Conservation (phyloP, 75 land plant species). For the Ceratopteris richardii region DNA sequence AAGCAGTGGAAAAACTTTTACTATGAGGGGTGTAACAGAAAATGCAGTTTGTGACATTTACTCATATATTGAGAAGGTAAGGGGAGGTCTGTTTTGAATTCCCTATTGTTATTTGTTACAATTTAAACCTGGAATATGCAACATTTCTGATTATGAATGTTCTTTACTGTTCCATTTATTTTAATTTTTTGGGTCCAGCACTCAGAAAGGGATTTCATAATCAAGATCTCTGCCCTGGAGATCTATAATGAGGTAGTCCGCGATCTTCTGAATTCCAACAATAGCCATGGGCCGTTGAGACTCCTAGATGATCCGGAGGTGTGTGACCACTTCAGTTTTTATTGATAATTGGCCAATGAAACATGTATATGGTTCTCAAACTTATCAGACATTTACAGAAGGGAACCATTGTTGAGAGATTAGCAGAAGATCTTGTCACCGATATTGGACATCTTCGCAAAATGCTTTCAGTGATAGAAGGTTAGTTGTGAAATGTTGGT, state of each 20-base stretch:
- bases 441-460: conserved; percentile 61
- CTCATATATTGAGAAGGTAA: conserved; percentile 62
- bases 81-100: not conserved
- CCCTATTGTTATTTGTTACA: not conserved
- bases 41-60: conserved; percentile 66
- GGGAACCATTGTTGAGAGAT: conserved; percentile 81
- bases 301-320: conserved; percentile 97
- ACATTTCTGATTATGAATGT: not conserved
- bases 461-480: conserved; percentile 77
- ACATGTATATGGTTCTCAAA: too few species aligned
- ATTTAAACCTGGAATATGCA: conserved; percentile 1
- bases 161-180: conserved; percentile 2
- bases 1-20: conserved; percentile 96
- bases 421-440: conserved; percentile 65
- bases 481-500: conserved; percentile 16
- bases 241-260: conserved; percentile 93
- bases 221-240: conserved; percentile 94
- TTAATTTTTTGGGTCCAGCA: conserved; percentile 76
- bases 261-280: conserved; percentile 70
- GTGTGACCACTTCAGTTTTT: too few species aligned
- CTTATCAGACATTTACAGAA: too few species aligned
- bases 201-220: conserved; percentile 67
- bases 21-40: conserved; percentile 90
- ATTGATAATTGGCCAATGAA: too few species aligned
- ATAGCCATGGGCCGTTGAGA: conserved; percentile 44